Evolutionary conservation across 257 asterid genomes (phyloP).

Genomic region (Nicotiana obtusifolia): DNA sequence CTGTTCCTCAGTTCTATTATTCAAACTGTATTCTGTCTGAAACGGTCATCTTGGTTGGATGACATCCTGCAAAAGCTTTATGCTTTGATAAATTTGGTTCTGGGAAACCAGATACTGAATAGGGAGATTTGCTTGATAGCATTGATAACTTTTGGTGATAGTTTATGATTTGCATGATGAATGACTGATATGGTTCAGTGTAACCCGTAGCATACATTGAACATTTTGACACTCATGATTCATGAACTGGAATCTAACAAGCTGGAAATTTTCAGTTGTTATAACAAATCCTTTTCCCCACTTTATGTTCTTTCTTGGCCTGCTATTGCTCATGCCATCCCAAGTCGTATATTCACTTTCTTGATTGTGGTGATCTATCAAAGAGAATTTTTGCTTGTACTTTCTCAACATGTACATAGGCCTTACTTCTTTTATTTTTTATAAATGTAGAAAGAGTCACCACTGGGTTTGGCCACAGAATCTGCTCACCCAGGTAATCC

Average conservation of each 20-base stretch:
- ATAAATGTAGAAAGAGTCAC: conserved; percentile 62
- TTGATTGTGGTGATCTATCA: neutral
- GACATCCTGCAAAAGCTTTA: neutral
- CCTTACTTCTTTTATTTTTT: conserved; percentile 1
- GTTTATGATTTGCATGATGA: neutral
- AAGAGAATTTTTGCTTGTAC: neutral
- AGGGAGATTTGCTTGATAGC: neutral
- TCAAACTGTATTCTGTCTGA: neutral
- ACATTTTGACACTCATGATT: neutral
- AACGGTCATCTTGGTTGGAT: neutral
- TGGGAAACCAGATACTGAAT: neutral
- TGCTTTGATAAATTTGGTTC: neutral
- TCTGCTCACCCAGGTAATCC: conserved; percentile 88
- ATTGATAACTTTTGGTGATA: neutral
- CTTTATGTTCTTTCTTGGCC: neutral
- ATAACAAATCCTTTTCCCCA: neutral
- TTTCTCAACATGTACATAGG: neutral
- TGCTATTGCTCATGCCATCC: neutral
- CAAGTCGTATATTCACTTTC: neutral
- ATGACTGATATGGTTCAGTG: neutral
- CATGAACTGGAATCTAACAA: neutral
- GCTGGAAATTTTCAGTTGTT: neutral
- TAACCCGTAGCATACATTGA: neutral
- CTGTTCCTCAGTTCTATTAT: neutral
- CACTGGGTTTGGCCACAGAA: conserved; percentile 56